Conservation (phyloP, 139 green algal genomes). For the Closterium sp. region DNA sequence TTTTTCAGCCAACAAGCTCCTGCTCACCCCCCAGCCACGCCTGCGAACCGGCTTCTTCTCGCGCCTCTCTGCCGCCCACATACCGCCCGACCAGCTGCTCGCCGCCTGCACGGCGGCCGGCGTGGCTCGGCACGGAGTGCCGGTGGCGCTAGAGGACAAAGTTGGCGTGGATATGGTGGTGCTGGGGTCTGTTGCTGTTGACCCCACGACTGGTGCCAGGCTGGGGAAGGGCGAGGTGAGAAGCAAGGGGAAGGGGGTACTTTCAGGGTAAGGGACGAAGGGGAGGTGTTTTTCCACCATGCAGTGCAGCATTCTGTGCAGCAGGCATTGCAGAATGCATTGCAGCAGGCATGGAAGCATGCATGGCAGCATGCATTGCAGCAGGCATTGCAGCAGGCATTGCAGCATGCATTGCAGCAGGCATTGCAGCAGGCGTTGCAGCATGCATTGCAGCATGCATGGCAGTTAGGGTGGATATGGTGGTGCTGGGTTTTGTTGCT, state of each 20-base stretch:
- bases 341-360: too few species aligned
- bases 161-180: constrained; percentile 48
- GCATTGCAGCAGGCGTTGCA: too few species aligned
- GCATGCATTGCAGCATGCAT: too few species aligned
- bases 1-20: constrained; percentile 63
- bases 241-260: too few species aligned
- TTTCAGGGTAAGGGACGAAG: too few species aligned
- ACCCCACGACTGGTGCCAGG: constrained; percentile 47
- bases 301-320: too few species aligned
- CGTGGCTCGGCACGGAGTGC: constrained; percentile 30
- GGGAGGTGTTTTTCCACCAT: too few species aligned
- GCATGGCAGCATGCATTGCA: too few species aligned
- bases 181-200: constrained; percentile 53
- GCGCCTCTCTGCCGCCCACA: constrained; percentile 42
- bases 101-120: constrained; percentile 59
- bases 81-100: constrained; percentile 43
- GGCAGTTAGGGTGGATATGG: constrained; percentile 28
- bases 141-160: constrained; percentile 20
- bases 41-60: too few species aligned
- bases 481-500: constrained; percentile 53
- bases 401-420: too few species aligned
- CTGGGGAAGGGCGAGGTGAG: constrained; percentile 53
- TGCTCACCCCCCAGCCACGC: constrained; percentile 73
- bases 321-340: too few species aligned
- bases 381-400: too few species aligned